Evolutionary conservation across 2,329 filamentous ascomycete genomes (phyloP).

Genomic region (Chrysosporium keratinophilum): DNA sequence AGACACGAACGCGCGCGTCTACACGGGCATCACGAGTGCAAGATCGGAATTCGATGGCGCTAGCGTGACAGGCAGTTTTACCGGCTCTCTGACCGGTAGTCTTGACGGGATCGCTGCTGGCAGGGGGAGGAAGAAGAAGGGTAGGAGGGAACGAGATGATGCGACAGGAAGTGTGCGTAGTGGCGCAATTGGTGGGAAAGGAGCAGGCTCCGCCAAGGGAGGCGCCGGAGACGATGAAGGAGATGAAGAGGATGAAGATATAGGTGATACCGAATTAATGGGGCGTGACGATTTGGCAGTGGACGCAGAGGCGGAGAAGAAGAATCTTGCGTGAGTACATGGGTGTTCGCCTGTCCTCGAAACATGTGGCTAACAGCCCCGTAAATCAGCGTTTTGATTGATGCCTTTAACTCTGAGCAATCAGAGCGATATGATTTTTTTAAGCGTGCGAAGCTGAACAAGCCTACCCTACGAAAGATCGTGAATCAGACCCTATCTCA

Average conservation of each 20-base stretch:
- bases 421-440: constrained; percentile 41
- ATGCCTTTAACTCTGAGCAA: constrained; percentile 40
- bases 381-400: constrained; percentile 32
- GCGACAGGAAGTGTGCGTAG: constrained; percentile 23
- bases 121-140: constrained; percentile 24
- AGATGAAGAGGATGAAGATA: constrained; percentile 41
- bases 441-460: constrained; percentile 42
- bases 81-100: constrained; percentile 34
- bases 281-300: constrained; percentile 38
- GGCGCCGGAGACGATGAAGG: constrained; percentile 32
- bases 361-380: not conserved
- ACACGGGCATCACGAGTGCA: constrained; percentile 17
- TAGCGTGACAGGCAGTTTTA: constrained; percentile 35
- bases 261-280: constrained; percentile 42
- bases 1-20: constrained; percentile 25
- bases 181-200: constrained; percentile 25
- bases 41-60: constrained; percentile 26
- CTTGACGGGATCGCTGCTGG: constrained; percentile 28
- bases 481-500: constrained; percentile 59
- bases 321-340: constrained; percentile 39
- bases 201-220: constrained; percentile 23
- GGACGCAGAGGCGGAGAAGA: constrained; percentile 44
- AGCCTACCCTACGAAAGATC: constrained; percentile 44
- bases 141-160: constrained; percentile 25
- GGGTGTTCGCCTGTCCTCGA: constrained; percentile 14